Evolutionary conservation across 1,139 yeast genomes (phyloP).

Genomic region (Geotrichum klebahnii): DNA sequence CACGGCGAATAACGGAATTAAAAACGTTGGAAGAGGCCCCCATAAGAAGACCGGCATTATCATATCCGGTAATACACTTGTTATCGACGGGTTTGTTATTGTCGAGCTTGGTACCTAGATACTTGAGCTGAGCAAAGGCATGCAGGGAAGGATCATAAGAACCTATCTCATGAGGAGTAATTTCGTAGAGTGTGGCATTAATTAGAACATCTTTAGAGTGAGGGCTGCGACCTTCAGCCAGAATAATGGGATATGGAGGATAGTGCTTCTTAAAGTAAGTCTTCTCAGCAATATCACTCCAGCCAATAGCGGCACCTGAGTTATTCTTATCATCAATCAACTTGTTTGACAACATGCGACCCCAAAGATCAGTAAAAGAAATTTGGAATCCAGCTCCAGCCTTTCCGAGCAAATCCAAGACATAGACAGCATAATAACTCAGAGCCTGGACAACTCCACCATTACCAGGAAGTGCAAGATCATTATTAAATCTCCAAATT

Average conservation of each 20-base stretch:
- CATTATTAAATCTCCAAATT: slow-evolving; percentile 65
- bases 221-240: slow-evolving; percentile 69
- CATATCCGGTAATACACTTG: slow-evolving; percentile 56
- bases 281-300: slow-evolving; percentile 56
- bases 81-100: slow-evolving; percentile 46
- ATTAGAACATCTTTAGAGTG: slow-evolving; percentile 49
- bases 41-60: slow-evolving; percentile 67
- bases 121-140: slow-evolving; percentile 63
- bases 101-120: slow-evolving; percentile 63
- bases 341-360: slow-evolving; percentile 72
- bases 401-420: slow-evolving; percentile 51
- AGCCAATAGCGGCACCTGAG: slow-evolving; percentile 62
- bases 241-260: slow-evolving; percentile 82
- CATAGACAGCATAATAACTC: slow-evolving; percentile 46
- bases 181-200: slow-evolving; percentile 72
- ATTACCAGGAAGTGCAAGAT: slow-evolving; percentile 14
- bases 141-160: slow-evolving; percentile 79
- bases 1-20: slow-evolving; percentile 45
- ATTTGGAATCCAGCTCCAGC: slow-evolving; percentile 64
- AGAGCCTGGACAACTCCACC: slow-evolving; percentile 39
- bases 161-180: slow-evolving; percentile 80
- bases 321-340: slow-evolving; percentile 51
- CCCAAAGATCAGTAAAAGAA: slow-evolving; percentile 80
- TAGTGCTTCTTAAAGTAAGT: slow-evolving; percentile 51
- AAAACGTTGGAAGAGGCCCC: slow-evolving; percentile 73